Percentiles rank a stretch among this genome's conserved stretches.
phyloP scores from a whole-genome alignment of 345 rosid genomes.

The Lepidium didymum region DNA sequence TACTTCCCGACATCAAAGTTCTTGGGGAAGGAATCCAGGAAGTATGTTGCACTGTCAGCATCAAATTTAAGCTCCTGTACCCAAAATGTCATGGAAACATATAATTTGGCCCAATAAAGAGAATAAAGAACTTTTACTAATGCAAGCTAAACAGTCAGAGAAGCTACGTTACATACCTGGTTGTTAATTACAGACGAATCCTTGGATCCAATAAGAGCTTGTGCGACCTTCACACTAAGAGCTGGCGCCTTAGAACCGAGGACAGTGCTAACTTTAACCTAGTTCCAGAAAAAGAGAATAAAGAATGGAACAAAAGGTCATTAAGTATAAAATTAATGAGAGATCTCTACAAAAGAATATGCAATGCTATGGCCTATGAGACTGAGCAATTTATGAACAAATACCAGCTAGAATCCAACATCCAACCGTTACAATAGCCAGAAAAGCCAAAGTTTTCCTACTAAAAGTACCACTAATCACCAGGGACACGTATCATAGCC shows the following conservation, averaged over 20 bases:
- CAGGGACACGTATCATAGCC: neutral
- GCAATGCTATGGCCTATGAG: neutral
- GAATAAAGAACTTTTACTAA: neutral
- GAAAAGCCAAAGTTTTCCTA: neutral
- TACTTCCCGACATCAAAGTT: constrained; percentile 77
- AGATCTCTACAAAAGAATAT: neutral
- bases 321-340: neutral
- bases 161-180: constrained; percentile 41
- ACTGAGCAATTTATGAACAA: neutral
- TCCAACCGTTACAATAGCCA: neutral
- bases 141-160: neutral
- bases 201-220: constrained; percentile 44
- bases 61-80: constrained; percentile 78
- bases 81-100: constrained; percentile 10
- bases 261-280: constrained; percentile 85
- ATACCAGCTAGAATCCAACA: neutral
- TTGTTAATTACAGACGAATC: constrained; percentile 51
- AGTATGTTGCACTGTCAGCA: constrained; percentile 34
- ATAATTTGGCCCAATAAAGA: neutral
- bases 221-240: constrained; percentile 61
- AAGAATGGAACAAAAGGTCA: neutral
- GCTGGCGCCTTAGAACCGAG: constrained; percentile 84
- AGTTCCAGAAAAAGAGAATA: constrained; percentile 9
- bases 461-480: neutral
- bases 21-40: constrained; percentile 49